Percentiles rank a stretch among this genome's conserved stretches.
Evolutionary conservation across 139 green algal genomes (phyloP).

Genomic region (Penium margaritaceum): DNA sequence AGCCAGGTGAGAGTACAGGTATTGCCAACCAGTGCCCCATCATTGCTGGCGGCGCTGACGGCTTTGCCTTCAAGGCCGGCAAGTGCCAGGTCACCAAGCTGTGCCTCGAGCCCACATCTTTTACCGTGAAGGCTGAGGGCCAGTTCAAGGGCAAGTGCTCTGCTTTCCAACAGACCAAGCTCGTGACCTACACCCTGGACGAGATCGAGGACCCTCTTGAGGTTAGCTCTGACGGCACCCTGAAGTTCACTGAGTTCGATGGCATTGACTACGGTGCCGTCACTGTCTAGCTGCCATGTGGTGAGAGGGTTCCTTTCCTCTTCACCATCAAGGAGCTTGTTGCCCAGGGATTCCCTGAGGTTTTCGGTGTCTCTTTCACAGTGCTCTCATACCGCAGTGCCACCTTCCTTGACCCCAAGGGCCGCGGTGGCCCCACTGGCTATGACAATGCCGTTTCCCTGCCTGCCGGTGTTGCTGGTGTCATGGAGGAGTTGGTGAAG

Average conservation of each 20-base stretch:
- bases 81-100: conserved; percentile 89
- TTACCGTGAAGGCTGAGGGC: conserved; percentile 55
- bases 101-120: conserved; percentile 94
- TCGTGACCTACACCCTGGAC: conserved; percentile 98
- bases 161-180: conserved; percentile 87
- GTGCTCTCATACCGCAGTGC: conserved; percentile 95
- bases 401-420: conserved; percentile 99
- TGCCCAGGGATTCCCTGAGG: conserved; percentile 70
- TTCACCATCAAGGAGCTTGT: conserved; percentile 96
- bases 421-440: conserved; percentile 83
- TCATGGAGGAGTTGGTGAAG: conserved; percentile 81
- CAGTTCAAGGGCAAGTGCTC: neutral
- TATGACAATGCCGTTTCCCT: conserved; percentile 94
- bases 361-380: conserved; percentile 86
- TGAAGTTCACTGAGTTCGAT: conserved; percentile 88
- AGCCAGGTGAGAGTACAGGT: conserved; percentile 91
- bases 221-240: conserved; percentile 64
- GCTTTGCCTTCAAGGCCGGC: conserved; percentile 47
- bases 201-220: conserved; percentile 47
- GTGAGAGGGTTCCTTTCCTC: conserved; percentile 97
- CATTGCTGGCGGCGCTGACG: conserved; percentile 49
- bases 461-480: conserved; percentile 59
- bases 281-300: conserved; percentile 94
- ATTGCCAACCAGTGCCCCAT: conserved; percentile 97
- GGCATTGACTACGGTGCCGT: conserved; percentile 93